Evolutionary conservation across 2,329 filamentous ascomycete genomes (phyloP).

Genomic region (Aspergillus ibericus): DNA sequence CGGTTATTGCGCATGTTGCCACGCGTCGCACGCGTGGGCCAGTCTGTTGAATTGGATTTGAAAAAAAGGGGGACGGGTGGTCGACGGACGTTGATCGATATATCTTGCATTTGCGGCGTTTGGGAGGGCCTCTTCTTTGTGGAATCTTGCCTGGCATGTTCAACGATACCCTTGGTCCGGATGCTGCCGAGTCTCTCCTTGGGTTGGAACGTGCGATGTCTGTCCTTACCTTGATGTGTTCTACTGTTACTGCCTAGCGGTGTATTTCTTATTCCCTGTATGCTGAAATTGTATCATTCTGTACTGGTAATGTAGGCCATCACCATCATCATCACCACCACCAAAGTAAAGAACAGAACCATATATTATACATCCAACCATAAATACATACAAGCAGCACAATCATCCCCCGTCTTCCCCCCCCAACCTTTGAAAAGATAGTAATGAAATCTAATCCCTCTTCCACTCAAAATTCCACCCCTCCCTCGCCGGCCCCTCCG

Average conservation of each 20-base stretch:
- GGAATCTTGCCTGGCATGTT: conserved; percentile 9
- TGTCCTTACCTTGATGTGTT: background rate
- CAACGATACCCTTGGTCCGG: conserved; percentile 16
- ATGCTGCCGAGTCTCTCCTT: conserved; percentile 33
- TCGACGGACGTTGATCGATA: conserved; percentile 25
- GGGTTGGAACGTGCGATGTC: background rate
- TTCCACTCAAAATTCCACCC: conserved; percentile 97
- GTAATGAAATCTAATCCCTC: conserved; percentile 44
- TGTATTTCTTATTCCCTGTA: background rate
- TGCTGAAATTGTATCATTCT: background rate
- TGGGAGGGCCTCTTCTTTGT: conserved; percentile 28
- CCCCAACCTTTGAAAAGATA: conserved; percentile 5
- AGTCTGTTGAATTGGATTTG: conserved; percentile 13
- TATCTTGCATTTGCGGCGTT: conserved; percentile 42
- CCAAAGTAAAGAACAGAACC: background rate
- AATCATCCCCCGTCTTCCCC: background rate
- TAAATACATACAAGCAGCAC: background rate
- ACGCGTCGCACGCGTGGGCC: background rate
- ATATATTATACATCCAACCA: background rate
- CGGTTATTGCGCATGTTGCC: conserved; percentile 3
- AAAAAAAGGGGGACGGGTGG: conserved; percentile 13
- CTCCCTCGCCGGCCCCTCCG: conserved; percentile 72
- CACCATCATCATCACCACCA: background rate
- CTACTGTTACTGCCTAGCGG: background rate
- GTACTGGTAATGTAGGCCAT: background rate